A percentile compares a stretch with the other conserved stretches of the same genome.
Conservation (phyloP, 495 filamentous ascomycete species). For the Podospora conica region DNA sequence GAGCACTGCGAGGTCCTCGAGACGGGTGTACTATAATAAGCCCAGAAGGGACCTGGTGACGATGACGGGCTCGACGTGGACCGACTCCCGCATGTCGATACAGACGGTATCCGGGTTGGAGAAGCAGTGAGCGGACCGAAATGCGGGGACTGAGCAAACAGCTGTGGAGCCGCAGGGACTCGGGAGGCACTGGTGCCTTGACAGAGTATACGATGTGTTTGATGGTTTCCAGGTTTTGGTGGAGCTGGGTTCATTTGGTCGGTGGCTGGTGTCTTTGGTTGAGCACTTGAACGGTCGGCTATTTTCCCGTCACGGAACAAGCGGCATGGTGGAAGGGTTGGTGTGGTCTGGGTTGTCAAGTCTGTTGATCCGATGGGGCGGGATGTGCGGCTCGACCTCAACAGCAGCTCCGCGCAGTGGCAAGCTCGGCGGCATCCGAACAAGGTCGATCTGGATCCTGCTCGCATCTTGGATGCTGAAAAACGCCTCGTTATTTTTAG, state of each 20-base stretch:
- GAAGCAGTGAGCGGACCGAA: neutral
- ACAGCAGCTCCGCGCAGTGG: neutral
- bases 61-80: constrained; percentile 24
- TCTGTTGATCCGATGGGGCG: neutral
- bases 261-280: neutral
- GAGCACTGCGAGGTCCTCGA: constrained; percentile 13
- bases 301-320: neutral
- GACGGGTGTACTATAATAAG: constrained; percentile 21
- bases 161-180: neutral
- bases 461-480: neutral
- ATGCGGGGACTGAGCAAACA: neutral
- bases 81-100: constrained; percentile 6
- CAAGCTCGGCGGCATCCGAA: neutral
- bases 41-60: constrained; percentile 23
- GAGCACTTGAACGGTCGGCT: neutral
- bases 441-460: neutral
- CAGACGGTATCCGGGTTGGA: constrained; percentile 5
- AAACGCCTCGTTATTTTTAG: neutral
- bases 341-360: neutral
- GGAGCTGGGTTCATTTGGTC: neutral
- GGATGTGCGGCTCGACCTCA: neutral
- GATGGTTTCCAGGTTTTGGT: neutral
- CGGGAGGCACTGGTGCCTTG: neutral
- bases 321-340: neutral
- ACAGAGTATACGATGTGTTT: neutral